These are phyloP conservation scores for Ophiostoma himal-ulmi DNA, from an alignment of 2,329 filamentous ascomycete species.

Conservation along the genomic window DNA sequence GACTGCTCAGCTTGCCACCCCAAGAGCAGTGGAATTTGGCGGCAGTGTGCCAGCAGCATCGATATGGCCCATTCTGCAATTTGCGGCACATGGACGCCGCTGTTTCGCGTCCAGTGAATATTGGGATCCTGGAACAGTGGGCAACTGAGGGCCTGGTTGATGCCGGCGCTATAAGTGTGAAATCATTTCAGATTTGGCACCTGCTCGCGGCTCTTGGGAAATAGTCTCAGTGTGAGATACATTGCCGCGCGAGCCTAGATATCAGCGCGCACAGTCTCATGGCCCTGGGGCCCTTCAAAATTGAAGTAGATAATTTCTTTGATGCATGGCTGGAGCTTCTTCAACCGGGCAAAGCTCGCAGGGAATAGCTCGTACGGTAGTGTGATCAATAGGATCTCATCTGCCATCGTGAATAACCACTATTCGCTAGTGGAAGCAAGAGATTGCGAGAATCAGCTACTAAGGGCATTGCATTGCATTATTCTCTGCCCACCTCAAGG, in stretches of 20 bases:
- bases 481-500: background rate
- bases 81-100: background rate
- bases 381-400: background rate
- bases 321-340: background rate
- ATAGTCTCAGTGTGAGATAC: background rate
- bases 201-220: background rate
- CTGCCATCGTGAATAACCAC: background rate
- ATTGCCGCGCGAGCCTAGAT: background rate
- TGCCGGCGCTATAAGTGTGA: background rate
- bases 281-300: background rate
- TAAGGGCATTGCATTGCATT: background rate
- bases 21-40: background rate
- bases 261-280: background rate
- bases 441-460: background rate
- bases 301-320: background rate
- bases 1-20: background rate
- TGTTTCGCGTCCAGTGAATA: background rate
- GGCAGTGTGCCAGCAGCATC: background rate
- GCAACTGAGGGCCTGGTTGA: background rate
- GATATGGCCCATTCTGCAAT: background rate
- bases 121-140: background rate
- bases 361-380: background rate
- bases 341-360: background rate
- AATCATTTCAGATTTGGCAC: background rate
- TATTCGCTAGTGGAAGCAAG: background rate